phyloP scores from a whole-genome alignment of 371 early-diverging fungal species.

The Fennellomyces sp. region DNA sequence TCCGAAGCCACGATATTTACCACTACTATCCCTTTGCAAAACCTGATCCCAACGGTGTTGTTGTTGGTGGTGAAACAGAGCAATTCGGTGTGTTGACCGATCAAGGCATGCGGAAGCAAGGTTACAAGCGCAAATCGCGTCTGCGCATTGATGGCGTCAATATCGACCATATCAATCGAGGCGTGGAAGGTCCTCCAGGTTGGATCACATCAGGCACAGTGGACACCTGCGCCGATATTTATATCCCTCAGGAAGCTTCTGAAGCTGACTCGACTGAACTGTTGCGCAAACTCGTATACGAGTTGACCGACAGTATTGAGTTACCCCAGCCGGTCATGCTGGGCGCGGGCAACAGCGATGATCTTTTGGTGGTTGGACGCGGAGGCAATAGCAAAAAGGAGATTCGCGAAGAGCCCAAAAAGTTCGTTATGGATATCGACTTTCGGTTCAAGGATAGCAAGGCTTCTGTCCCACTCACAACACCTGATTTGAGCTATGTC shows the following conservation, averaged over 20 bases:
- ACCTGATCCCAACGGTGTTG: slow-evolving; percentile 49
- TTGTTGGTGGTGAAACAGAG: slow-evolving; percentile 45
- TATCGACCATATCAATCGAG: slow-evolving; percentile 89
- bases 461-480: slow-evolving; percentile 83
- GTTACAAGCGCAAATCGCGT: slow-evolving; percentile 67
- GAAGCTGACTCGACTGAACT: slow-evolving; percentile 55
- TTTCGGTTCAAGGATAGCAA: slow-evolving; percentile 89
- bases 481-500: slow-evolving; percentile 75
- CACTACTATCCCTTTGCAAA: slow-evolving; percentile 51
- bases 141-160: slow-evolving; percentile 89
- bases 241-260: slow-evolving; percentile 69
- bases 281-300: slow-evolving; percentile 72
- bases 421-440: slow-evolving; percentile 70
- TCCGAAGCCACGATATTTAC: slow-evolving; percentile 51
- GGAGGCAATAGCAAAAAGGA: slow-evolving; percentile 32
- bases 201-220: slow-evolving; percentile 94
- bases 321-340: slow-evolving; percentile 54
- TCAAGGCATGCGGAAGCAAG: slow-evolving; percentile 45
- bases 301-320: slow-evolving; percentile 82
- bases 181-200: slow-evolving; percentile 87
- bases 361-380: slow-evolving; percentile 49
- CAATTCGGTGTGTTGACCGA: slow-evolving; percentile 52
- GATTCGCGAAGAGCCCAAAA: slow-evolving; percentile 45
- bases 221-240: slow-evolving; percentile 78
- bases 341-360: slow-evolving; percentile 53